phyloP scores from a whole-genome alignment of 176 grass and related monocot species.

The Oryza meyeriana region DNA sequence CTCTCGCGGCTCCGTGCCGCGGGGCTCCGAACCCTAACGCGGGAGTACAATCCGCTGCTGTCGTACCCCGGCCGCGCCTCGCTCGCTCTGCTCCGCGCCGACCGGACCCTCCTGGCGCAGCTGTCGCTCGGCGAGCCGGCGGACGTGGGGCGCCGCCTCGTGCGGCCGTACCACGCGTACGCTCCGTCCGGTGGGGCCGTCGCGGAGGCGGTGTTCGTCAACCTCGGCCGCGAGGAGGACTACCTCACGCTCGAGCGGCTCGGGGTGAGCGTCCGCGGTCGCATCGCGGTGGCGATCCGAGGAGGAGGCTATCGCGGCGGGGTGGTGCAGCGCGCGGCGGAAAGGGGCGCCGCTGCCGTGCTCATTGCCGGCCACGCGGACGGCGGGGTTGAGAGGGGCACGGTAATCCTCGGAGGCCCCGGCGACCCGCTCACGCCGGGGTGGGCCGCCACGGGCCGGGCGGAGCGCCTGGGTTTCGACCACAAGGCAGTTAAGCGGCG shows the following conservation, averaged over 20 bases:
- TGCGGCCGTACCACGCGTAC: constrained; percentile 84
- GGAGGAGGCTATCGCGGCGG: constrained; percentile 69
- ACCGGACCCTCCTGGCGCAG: constrained; percentile 31
- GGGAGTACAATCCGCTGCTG: constrained; percentile 64
- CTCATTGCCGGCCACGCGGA: constrained; percentile 51
- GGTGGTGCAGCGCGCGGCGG: constrained; percentile 62
- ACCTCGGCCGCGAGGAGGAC: constrained; percentile 80
- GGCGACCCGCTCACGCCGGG: constrained; percentile 88
- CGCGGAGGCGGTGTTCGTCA: constrained; percentile 72
- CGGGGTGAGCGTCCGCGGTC: constrained; percentile 47
- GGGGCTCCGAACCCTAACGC: constrained; percentile 47
- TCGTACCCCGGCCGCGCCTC: constrained; percentile 66
- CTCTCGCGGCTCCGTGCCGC: constrained; percentile 41
- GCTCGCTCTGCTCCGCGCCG: constrained; percentile 59
- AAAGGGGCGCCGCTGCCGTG: constrained; percentile 61
- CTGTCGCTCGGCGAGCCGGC: constrained; percentile 71
- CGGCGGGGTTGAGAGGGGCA: constrained; percentile 86
- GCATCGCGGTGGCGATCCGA: constrained; percentile 50
- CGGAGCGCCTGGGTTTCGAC: constrained; percentile 50
- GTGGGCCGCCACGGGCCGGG: constrained; percentile 51
- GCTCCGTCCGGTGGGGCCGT: constrained; percentile 55
- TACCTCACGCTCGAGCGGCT: constrained; percentile 48
- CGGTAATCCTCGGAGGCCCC: constrained; percentile 59
- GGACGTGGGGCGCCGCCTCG: constrained; percentile 31
- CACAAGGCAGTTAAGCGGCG: constrained; percentile 50